Conservation (phyloP, 1,284 basidiomycete genomes). For the Heterobasidion irregulare region DNA sequence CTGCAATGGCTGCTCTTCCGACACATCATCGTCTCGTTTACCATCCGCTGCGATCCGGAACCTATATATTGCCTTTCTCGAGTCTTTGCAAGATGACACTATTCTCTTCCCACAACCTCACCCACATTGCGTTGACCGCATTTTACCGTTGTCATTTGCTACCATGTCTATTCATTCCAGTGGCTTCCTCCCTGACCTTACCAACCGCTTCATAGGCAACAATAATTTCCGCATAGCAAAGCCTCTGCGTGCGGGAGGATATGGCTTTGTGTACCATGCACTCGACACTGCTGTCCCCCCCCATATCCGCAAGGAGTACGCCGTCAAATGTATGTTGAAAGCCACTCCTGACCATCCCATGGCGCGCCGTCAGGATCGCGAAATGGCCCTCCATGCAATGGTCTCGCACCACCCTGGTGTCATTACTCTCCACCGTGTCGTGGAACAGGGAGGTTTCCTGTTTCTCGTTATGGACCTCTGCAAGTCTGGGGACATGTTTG, state of each 20-base stretch:
- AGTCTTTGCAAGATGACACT: no score
- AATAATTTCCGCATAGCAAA: conserved; percentile 4
- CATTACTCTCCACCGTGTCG: conserved; percentile 48
- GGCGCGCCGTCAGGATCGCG: conserved; percentile 9
- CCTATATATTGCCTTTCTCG: no score
- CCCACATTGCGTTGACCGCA: not conserved
- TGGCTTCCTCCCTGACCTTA: not conserved
- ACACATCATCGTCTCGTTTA: no score
- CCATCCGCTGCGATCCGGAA: no score
- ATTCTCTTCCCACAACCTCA: not conserved
- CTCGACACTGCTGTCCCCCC: conserved; percentile 21
- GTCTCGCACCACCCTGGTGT: conserved; percentile 51
- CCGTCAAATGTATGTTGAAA: conserved; percentile 54
- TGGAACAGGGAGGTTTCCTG: conserved; percentile 40
- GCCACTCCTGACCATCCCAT: conserved; percentile 26
- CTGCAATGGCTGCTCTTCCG: no score
- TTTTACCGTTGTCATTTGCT: not conserved
- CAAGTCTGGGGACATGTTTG: conserved; percentile 57
- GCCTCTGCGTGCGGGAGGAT: conserved; percentile 39
- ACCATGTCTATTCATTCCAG: not conserved
- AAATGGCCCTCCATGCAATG: conserved; percentile 37
- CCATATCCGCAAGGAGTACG: conserved; percentile 21
- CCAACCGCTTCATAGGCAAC: not conserved
- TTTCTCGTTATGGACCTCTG: conserved; percentile 61
- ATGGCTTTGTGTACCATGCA: conserved; percentile 29